phyloP scores from a whole-genome alignment of 1,139 yeast genomes.

The Keqinozyma sinolaborantium region DNA sequence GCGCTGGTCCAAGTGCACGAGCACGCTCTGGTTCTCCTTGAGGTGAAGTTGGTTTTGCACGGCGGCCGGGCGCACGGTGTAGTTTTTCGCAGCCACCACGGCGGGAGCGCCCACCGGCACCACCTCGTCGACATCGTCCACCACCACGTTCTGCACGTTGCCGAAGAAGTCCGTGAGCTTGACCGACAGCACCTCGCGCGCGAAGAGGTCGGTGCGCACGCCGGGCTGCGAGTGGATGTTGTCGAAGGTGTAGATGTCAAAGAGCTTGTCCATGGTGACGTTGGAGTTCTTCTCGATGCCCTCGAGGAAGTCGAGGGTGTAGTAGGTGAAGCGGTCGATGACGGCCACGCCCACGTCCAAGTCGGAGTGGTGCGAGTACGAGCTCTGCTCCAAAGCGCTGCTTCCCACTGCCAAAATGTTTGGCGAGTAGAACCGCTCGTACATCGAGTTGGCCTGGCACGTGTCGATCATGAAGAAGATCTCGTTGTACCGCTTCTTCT shows the following conservation, averaged over 20 bases:
- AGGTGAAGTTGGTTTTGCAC: conserved; percentile 7
- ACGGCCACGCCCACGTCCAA: conserved; percentile 96
- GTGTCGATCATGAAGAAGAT: conserved; percentile 97
- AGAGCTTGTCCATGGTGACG: conserved; percentile 74
- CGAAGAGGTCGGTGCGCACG: conserved; percentile 73
- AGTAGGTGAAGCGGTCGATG: conserved; percentile 92
- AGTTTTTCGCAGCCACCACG: neutral
- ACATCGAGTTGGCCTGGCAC: conserved; percentile 98
- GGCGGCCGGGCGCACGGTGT: conserved; percentile 1
- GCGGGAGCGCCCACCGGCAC: too few relatives aligned
- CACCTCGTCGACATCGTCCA: conserved; percentile 50
- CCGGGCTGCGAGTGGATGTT: conserved; percentile 93
- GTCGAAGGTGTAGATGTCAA: conserved; percentile 78
- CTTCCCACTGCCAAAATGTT: conserved; percentile 93
- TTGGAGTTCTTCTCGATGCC: conserved; percentile 70
- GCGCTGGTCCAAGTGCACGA: conserved; percentile 12
- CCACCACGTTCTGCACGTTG: conserved; percentile 78
- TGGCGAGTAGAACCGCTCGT: conserved; percentile 87
- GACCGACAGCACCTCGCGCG: conserved; percentile 66
- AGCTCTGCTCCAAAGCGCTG: conserved; percentile 82
- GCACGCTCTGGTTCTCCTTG: conserved; percentile 11
- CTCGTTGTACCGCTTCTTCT: conserved; percentile 91
- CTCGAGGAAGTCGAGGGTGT: conserved; percentile 85
- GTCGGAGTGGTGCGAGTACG: conserved; percentile 95
- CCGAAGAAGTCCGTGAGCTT: conserved; percentile 92